Base-by-base conservation (phyloP, 768 basidiomycete species). In the Calocera viscosa region DNA sequence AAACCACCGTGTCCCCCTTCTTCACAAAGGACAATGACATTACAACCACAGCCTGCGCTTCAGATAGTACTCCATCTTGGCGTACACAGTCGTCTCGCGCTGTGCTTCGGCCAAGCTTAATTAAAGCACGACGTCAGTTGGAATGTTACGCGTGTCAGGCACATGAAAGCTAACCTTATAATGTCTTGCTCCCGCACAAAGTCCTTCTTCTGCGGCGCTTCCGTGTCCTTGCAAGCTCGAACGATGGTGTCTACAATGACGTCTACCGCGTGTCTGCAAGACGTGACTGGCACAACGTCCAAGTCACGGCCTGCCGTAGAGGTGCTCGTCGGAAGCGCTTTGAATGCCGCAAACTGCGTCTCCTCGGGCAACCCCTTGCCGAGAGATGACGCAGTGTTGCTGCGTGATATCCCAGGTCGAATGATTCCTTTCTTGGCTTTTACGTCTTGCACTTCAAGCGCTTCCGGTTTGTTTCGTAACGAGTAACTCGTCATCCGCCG, bases 41-140 rank as follows among this genome's bases (percentile, higher is more conserved):
- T 60, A 60, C 63, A 95, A 76, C 93, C 93, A 95, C 68, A 95
- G 76, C 73, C 95, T 77, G 70, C 92, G 80, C 81, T 94, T 97
- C 64, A 96, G 81, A 0, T 90, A 91, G 74, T 95, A 92, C 73
- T 96, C 94, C 85, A 95, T 88, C 78, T 93, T 92, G 16, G 92
- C 84, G 75, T 91, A 89, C 70, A 94, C 80, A 68, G 86, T 90
- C 1, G 91, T 96, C 80, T 87, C 86, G 65, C 84, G 82, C 74
- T 88, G 86, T 1, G 94, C 94, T 71, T 96, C 91, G 7, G 82
- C 81, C 70, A 94, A 74, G 71, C 91, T 94, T 66, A 63, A 67
- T 40, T 67, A 40, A 66, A 28, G n/a, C 60, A 26, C 65, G 67
- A 69, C 72, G 66, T 33, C 19, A 66, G 53, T 53, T 34, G 39